Evolutionary conservation across 345 rosid species (phyloP).

Genomic region (Camelina laxa): DNA sequence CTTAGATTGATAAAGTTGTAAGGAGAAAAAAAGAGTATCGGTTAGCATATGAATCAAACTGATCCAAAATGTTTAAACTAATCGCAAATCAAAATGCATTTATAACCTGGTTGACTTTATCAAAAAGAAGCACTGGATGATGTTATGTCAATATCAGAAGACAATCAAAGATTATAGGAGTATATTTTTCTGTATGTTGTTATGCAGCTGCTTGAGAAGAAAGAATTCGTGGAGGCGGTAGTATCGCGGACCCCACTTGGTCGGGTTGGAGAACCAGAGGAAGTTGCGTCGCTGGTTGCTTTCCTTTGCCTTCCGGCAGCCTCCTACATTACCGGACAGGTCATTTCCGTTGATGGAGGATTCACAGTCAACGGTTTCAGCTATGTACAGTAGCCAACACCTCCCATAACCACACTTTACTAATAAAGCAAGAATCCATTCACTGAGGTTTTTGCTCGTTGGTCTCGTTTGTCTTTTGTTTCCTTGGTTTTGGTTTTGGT

Average conservation of each 20-base stretch:
- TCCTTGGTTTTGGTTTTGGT: not conserved
- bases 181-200: not conserved
- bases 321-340: conserved; percentile 66
- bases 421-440: conserved; percentile 17
- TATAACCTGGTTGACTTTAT: no score
- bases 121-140: not conserved
- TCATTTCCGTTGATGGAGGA: conserved; percentile 47
- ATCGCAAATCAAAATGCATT: not conserved
- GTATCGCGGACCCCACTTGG: conserved; percentile 71
- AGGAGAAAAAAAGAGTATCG: not conserved
- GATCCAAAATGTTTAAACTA: not conserved
- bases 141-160: not conserved
- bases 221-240: conserved; percentile 52
- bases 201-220: conserved; percentile 59
- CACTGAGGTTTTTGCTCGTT: not conserved
- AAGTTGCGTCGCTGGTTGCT: conserved; percentile 74
- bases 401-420: not conserved
- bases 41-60: not conserved
- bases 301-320: conserved; percentile 84
- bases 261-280: conserved; percentile 76
- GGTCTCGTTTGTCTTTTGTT: not conserved
- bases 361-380: conserved; percentile 43
- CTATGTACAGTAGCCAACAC: conserved; percentile 3
- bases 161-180: not conserved
- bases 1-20: conserved; percentile 5